Conservation (phyloP, 164 flowering plant genomes). For the Sedum album region DNA sequence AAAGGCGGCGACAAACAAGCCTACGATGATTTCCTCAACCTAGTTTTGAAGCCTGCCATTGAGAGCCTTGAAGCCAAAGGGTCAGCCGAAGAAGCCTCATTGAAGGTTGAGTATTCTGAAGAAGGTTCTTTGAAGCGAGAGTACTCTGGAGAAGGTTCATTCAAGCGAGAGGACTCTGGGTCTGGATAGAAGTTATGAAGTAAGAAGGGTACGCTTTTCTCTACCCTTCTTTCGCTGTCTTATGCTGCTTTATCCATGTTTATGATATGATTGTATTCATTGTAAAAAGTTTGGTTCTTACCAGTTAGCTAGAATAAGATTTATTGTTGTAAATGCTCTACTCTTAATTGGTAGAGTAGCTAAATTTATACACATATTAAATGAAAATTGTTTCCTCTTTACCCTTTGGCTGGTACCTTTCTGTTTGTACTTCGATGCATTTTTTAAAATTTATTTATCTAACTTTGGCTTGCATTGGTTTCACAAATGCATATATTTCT, state of each 20-base stretch:
- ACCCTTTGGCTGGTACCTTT: too few relatives aligned
- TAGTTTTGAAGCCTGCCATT: slow-evolving; percentile 9
- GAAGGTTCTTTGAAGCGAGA: neutral
- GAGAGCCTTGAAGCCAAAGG: too few relatives aligned
- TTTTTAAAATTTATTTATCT: too few relatives aligned
- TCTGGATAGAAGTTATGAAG: neutral
- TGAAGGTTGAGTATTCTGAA: too few relatives aligned
- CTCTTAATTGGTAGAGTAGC: neutral
- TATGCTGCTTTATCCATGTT: neutral
- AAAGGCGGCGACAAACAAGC: slow-evolving; percentile 9
- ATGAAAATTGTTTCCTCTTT: too few relatives aligned
- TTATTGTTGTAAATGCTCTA: neutral
- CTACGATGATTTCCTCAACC: slow-evolving; percentile 9
- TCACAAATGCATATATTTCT: too few relatives aligned
- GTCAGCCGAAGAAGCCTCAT: too few relatives aligned
- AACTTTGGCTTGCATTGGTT: too few relatives aligned
- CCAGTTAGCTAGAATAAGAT: neutral
- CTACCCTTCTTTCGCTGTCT: slow-evolving; percentile 2
- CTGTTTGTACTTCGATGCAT: too few relatives aligned
- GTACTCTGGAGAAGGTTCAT: neutral
- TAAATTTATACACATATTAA: too few relatives aligned
- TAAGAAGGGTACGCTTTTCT: slow-evolving; percentile 7
- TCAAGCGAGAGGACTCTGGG: neutral
- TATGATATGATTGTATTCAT: neutral
- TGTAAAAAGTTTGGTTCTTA: neutral